These are phyloP conservation scores for Apocynum venetum DNA, from an alignment of 257 asterid species.

Conservation along the genomic window DNA sequence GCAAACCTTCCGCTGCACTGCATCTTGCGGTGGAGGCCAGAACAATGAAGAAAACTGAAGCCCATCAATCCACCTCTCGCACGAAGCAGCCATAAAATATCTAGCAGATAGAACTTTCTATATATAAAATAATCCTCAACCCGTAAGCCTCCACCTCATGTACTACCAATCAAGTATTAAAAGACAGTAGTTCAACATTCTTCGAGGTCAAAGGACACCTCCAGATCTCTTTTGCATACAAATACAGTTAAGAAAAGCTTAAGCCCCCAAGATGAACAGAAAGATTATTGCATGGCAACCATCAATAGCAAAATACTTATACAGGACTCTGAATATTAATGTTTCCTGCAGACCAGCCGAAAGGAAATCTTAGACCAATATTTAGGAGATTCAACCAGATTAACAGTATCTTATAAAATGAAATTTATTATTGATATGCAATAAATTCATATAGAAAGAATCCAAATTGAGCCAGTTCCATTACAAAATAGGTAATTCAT, in stretches of 20 bases:
- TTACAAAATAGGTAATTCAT: neutral
- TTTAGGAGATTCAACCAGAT: neutral
- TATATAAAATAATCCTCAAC: constrained; percentile 33
- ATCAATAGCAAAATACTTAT: neutral
- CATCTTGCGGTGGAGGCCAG: constrained; percentile 92
- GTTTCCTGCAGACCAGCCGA: constrained; percentile 14
- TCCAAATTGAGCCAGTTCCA: neutral
- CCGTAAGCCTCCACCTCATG: constrained; percentile 31
- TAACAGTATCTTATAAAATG: neutral
- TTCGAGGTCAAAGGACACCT: constrained; percentile 20
- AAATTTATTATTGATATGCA: neutral
- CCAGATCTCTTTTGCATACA: constrained; percentile 21
- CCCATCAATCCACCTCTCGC: constrained; percentile 85
- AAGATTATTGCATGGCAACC: constrained; percentile 9
- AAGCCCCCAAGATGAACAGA: constrained; percentile 5
- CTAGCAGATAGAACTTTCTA: constrained; percentile 24
- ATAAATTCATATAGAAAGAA: neutral
- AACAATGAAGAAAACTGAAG: constrained; percentile 89
- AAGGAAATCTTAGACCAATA: neutral
- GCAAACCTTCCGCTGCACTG: constrained; percentile 76
- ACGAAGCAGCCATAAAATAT: constrained; percentile 59
- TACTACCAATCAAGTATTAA: constrained; percentile 54
- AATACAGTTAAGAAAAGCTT: constrained; percentile 2
- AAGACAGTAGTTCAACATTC: constrained; percentile 58
- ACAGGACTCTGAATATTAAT: neutral